Conservation (phyloP, 1,139 yeast genomes). For the Yamadazyma taylorii region DNA sequence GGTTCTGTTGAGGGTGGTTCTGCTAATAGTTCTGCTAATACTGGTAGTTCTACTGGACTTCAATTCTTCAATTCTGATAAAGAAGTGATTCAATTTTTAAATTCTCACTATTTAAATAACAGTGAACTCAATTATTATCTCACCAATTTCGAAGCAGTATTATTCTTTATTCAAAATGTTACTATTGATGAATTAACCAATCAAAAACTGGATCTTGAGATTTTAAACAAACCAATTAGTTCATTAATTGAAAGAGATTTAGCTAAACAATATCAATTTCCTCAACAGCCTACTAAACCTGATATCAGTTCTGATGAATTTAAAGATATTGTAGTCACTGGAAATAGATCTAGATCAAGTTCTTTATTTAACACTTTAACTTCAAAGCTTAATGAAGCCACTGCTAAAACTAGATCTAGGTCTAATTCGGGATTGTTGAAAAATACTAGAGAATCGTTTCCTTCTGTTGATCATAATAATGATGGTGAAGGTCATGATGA, state of each 20-base stretch:
- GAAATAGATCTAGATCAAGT: conserved; percentile 36
- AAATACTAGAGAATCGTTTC: conserved; percentile 30
- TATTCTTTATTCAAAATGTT: conserved; percentile 39
- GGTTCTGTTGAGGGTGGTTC: too few relatives aligned
- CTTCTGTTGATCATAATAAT: conserved; percentile 21
- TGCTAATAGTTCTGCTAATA: conserved; percentile 6
- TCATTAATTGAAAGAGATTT: conserved; percentile 37
- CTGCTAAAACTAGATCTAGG: conserved; percentile 26
- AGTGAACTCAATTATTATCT: conserved; percentile 43
- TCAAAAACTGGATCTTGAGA: conserved; percentile 16
- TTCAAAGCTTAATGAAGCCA: conserved; percentile 28
- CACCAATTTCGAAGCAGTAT: conserved; percentile 46
- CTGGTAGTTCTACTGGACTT: conserved; percentile 7
- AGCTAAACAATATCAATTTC: conserved; percentile 30
- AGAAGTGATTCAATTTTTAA: conserved; percentile 30
- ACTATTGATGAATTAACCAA: conserved; percentile 31
- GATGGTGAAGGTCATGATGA: too few relatives aligned
- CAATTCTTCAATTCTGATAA: conserved; percentile 32
- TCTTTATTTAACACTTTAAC: conserved; percentile 41
- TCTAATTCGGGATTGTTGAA: conserved; percentile 31
- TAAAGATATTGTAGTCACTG: background rate
- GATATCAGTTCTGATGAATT: background rate
- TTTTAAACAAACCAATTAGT: conserved; percentile 22
- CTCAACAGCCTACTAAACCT: conserved; percentile 10
- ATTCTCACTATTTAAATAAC: conserved; percentile 31